phyloP scores from a whole-genome alignment of 331 rosid species.

The Prunus yedoensis region DNA sequence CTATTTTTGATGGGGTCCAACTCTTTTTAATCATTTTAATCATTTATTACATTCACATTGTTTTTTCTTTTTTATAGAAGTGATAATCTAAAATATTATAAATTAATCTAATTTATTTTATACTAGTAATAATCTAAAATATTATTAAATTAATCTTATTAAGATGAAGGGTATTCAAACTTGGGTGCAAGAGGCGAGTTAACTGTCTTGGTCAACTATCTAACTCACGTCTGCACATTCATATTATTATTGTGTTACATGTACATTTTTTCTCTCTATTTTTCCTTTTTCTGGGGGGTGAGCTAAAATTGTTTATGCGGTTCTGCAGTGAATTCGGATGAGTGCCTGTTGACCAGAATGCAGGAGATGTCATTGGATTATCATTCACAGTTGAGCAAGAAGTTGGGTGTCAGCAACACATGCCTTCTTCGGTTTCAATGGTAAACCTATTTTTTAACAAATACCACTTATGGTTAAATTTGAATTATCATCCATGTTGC shows the following conservation, averaged over 20 bases:
- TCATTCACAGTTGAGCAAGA: slow-evolving; percentile 60
- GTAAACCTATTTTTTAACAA: slow-evolving; percentile 29
- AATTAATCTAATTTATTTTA: too few species aligned
- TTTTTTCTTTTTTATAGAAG: not conserved
- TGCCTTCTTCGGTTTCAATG: slow-evolving; percentile 91
- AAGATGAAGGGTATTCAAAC: too few species aligned
- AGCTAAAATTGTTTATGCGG: not conserved
- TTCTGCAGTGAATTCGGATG: slow-evolving; percentile 43
- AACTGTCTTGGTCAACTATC: too few species aligned
- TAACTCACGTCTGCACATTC: too few species aligned
- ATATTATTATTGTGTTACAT: too few species aligned
- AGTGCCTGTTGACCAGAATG: slow-evolving; percentile 55
- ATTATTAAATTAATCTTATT: too few species aligned
- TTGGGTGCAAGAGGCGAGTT: too few species aligned
- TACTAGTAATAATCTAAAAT: too few species aligned
- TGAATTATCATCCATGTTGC: not conserved
- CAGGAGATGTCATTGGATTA: slow-evolving; percentile 61
- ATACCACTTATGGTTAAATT: not conserved
- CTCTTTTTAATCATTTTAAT: not conserved
- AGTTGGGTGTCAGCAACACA: slow-evolving; percentile 60
- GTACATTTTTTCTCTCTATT: too few species aligned
- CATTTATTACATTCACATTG: not conserved
- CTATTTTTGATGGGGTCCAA: slow-evolving; percentile 17
- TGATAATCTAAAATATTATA: too few species aligned
- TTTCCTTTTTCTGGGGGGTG: too few species aligned